Evolutionary conservation across 139 green algal species (phyloP), one percentile per base, ranked within the genome.

Genomic region (Closterium sp.): DNA sequence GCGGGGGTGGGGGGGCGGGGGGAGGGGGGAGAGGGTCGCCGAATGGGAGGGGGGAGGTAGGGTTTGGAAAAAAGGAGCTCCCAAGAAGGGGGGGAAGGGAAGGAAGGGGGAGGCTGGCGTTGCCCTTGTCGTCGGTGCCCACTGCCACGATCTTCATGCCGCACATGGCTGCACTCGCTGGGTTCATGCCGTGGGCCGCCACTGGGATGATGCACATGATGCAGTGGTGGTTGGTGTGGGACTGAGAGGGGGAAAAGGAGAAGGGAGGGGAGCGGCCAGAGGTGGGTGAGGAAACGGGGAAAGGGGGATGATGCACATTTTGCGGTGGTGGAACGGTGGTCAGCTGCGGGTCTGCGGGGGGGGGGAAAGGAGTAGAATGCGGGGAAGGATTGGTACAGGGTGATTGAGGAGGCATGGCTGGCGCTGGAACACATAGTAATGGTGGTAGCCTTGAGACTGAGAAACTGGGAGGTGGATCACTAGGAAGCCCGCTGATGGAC

Each of bases 271-370:
- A 16, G 64, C 12, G 64, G 64, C 12, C 12, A 16, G 64, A 16
- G 98, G 96, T 99, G 99, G 93, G 97, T 99, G 89, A n/a, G 64
- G 64, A 16, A 16, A 16, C 12, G 64, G 64, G 64, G 64, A 16
- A 16, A 16, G 98, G 98, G 98, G 98, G 95, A 99, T 99, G 96
- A 99, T 99, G 97, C 98, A 99, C n/a, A 99, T 94, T 91, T 99
- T 96, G 91, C 98, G 96, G 94, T 98, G 95, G 85, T 89, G 38
- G 86, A n/a, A n/a, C n/a, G n/a, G n/a, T n/a, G n/a, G n/a, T n/a
- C n/a, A n/a, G n/a, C n/a, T n/a, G n/a, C n/a, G n/a, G n/a, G n/a
- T n/a, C n/a, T n/a, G n/a, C n/a, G n/a, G n/a, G n/a, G n/a, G n/a
- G n/a, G n/a, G n/a, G n/a, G n/a, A n/a, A n/a, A n/a, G n/a, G n/a